Conservation (phyloP, 305 asterid genomes). For the Solanum hybrid region DNA sequence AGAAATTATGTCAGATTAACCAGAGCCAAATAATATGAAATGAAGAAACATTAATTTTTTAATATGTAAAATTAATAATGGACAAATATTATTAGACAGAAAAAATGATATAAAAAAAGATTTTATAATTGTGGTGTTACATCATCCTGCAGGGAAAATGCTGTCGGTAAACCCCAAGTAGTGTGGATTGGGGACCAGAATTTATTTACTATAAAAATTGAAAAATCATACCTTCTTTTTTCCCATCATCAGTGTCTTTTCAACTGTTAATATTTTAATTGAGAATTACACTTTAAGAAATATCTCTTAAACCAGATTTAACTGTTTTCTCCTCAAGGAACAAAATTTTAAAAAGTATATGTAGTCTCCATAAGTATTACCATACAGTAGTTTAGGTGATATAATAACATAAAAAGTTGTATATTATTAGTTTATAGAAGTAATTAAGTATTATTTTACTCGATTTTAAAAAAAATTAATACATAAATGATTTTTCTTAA, state of each 20-base stretch:
- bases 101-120: not conserved
- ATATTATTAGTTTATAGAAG: too few relatives aligned
- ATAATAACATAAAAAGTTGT: not conserved
- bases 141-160: not conserved
- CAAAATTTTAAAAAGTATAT: too few relatives aligned
- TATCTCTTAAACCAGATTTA: not conserved
- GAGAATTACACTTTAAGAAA: not conserved
- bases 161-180: not conserved
- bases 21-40: not conserved
- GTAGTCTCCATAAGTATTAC: not conserved
- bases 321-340: not conserved
- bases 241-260: not conserved
- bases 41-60: not conserved
- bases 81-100: too few relatives aligned
- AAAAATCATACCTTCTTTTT: not conserved
- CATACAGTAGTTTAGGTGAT: not conserved
- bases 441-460: too few relatives aligned
- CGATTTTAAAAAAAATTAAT: accelerated
- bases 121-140: not conserved
- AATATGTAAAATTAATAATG: too few relatives aligned
- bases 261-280: not conserved
- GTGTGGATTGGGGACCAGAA: not conserved
- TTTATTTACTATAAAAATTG: not conserved
- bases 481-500: too few relatives aligned
- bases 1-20: too few relatives aligned